Conservation (phyloP, 2,329 filamentous ascomycete species). For the Aspergillus sergii region DNA sequence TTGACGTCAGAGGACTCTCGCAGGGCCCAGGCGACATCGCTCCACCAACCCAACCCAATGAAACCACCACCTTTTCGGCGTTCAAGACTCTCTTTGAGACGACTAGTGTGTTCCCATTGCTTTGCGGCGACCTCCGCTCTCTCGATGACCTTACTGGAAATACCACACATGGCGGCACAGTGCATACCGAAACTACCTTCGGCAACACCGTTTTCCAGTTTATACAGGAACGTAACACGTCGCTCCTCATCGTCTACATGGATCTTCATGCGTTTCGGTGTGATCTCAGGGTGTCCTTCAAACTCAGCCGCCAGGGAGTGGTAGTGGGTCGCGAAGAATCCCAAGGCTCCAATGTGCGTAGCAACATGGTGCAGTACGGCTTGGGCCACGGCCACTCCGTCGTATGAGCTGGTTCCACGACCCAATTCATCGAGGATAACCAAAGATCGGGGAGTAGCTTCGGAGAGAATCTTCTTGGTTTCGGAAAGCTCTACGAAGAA, state of each 20-base stretch:
- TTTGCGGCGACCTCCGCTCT: constrained; percentile 83
- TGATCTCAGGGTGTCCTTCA: constrained; percentile 82
- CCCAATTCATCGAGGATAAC: constrained; percentile 97
- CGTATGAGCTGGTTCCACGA: constrained; percentile 91
- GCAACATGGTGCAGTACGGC: constrained; percentile 96
- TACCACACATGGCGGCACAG: constrained; percentile 97
- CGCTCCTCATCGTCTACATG: constrained; percentile 82
- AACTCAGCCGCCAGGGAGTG: constrained; percentile 93
- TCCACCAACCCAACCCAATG: constrained; percentile 81
- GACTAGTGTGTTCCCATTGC: constrained; percentile 93
- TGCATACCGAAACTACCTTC: constrained; percentile 99
- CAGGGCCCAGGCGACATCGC: constrained; percentile 80
- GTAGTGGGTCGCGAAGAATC: constrained; percentile 98
- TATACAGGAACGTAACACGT: constrained; percentile 95
- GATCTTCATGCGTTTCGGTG: constrained; percentile 88
- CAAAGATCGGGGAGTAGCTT: constrained; percentile 89
- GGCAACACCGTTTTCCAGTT: constrained; percentile 87
- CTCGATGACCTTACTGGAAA: constrained; percentile 78
- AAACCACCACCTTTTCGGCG: constrained; percentile 77
- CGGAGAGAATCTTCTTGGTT: constrained; percentile 95
- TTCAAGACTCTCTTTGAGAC: constrained; percentile 85
- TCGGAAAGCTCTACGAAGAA: constrained; percentile 98
- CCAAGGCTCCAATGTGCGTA: constrained; percentile 87
- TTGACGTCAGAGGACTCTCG: constrained; percentile 51
- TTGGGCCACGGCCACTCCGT: constrained; percentile 94